phyloP scores from a whole-genome alignment of 169 alveolate species.

The Plasmodium berghei region DNA sequence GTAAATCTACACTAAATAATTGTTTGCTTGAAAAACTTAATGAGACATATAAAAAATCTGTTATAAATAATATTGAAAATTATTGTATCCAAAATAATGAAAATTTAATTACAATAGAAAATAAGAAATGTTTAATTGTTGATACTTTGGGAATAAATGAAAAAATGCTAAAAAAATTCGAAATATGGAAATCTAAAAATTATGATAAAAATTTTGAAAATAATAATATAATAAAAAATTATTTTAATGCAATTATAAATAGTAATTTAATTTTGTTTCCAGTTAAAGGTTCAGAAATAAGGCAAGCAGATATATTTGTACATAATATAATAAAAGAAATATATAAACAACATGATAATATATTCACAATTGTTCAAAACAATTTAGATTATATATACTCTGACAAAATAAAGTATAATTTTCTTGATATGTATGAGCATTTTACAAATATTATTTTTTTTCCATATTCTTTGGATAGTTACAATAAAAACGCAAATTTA shows the following conservation, averaged over 20 bases:
- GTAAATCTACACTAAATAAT: slow-evolving; percentile 56
- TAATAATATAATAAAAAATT: slow-evolving; percentile 32
- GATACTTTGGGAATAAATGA: slow-evolving; percentile 68
- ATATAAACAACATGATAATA: slow-evolving; percentile 2
- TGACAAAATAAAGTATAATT: neutral
- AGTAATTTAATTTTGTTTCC: slow-evolving; percentile 46
- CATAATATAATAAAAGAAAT: slow-evolving; percentile 25
- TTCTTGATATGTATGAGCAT: slow-evolving; percentile 25
- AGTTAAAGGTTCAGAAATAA: slow-evolving; percentile 13
- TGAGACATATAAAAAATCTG: slow-evolving; percentile 43
- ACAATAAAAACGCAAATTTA: slow-evolving; percentile 18
- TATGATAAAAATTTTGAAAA: slow-evolving; percentile 3
- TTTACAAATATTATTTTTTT: slow-evolving; percentile 43
- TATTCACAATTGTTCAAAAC: slow-evolving; percentile 17
- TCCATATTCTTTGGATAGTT: neutral
- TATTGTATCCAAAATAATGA: slow-evolving; percentile 29
- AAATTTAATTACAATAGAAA: slow-evolving; percentile 9
- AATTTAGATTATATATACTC: neutral
- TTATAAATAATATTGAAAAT: slow-evolving; percentile 25
- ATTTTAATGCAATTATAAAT: slow-evolving; percentile 13
- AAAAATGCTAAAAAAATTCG: slow-evolving; percentile 31
- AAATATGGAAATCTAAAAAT: neutral
- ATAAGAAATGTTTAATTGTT: slow-evolving; percentile 23
- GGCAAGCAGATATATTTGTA: slow-evolving; percentile 32
- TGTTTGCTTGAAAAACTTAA: slow-evolving; percentile 12